Base-by-base conservation (phyloP, 1,284 basidiomycete genomes). In the Schizopora paradoxa region DNA sequence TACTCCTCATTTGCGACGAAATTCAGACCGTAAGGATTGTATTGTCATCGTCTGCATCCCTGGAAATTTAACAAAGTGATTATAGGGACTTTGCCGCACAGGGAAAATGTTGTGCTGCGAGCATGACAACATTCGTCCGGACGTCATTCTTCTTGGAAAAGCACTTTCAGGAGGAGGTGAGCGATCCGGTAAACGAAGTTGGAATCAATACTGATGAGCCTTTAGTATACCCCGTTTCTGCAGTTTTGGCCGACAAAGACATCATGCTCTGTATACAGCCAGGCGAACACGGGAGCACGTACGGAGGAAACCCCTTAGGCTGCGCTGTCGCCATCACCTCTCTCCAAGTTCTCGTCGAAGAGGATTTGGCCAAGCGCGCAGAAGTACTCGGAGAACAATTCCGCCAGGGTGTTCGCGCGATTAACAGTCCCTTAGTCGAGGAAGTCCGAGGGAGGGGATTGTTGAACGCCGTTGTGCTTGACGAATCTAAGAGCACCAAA, bases 261-360 rank as follows among this genome's bases (percentile, higher is more conserved):
- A 68, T 99, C 52, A 97, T 99, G 92, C 82, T 94, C 23, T 90
- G 86, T 69, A 95, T 99, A 63, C 76, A 84, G 53, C 92, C 95
- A n/a, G 94, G 95, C 51, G 93, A 97, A 69, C 96, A 98, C 59
- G 93, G 94, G n/a, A 91, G 86, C 57, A 98, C 95, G 0, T 94
- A 93, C 53, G 91, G 91, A 58, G 91, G 91, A 31, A 98, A 98
- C 66, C 96, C 96, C 0, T 75, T 99, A 26, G 96, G 87, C 7
- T 96, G 91, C 56, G 95, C 96, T 14, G 91, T 97, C 8, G 90
- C 94, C 23, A 87, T 88, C 62, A 87, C 93, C 1, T 92, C 95
- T 0, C 76, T 98, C 36, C 77, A 86, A 47, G 93, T 97, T 8
- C 77, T 99, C 23, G 71, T 87, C 37, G 84, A 93, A 39, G 95